Base-by-base conservation (phyloP, 139 green algal species). In the Desmodesmus armatus region DNA sequence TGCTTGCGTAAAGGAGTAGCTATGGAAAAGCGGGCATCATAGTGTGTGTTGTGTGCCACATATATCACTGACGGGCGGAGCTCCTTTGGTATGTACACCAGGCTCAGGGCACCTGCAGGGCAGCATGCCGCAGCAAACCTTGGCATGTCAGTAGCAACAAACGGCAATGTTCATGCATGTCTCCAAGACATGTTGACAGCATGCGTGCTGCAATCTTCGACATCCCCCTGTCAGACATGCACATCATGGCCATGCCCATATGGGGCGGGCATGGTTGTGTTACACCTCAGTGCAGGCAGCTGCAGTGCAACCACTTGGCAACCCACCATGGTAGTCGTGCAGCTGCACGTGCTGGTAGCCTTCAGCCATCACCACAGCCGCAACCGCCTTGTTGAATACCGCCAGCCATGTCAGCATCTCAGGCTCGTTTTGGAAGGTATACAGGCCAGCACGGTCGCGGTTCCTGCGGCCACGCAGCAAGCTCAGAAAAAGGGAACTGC, bases 371-470 rank as follows among this genome's bases (percentile, higher is more conserved):
- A 89, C 78, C 21, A 91, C 75, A 9, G 65, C 43, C 5, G 55
- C 60, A 31, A 78, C 40, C 27, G 65, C 40, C 83, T 91, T 85
- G 58, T 87, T 86, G 66, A 88, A 89, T 2, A 87, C 78, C 25
- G 77, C 73, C 29, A 91, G 78, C 53, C 78, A 89, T 39, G 80
- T 81, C 60, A 91, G 70, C 86, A 90, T 82, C 44, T 91, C 87
- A 29, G 71, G 70, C 78, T 89, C 83, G 6, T 70, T 70, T 13
- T 43, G 43, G 55, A 85, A 85, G 15, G 9, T 58, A 66, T 78
- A 85, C 41, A 85, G 78, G n/a, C 44, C 13, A 21, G 41, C 66
- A 3, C 47, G 44, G 62, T 78, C 44, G 39, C 79, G 79, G 44
- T 69, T 49, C 49, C 44, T 66, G 44, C 60, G 65, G 72, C 65